A percentile compares a stretch with the other conserved stretches of the same genome.
These are phyloP conservation scores for Cyberlindnera veronae DNA, from an alignment of 805 yeast genomes.

Conservation along the genomic window DNA sequence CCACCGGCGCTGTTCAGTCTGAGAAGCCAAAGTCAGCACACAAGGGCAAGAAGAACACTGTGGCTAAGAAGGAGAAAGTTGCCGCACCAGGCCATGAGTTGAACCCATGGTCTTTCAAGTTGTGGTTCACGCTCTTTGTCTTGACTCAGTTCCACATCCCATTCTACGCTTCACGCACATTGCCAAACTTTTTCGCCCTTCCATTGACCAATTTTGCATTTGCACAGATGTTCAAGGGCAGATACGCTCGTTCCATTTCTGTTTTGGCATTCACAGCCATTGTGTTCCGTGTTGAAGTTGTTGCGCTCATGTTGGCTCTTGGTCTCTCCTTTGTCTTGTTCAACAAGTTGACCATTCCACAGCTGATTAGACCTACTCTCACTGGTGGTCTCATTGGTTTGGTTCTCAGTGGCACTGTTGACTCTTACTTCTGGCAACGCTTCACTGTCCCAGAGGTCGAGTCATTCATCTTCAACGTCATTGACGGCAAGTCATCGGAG, in stretches of 20 bases:
- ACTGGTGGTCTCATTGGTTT: slow-evolving; percentile 54
- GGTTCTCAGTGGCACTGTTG: slow-evolving; percentile 47
- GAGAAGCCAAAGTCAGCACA: slow-evolving; percentile 12
- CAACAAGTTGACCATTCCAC: slow-evolving; percentile 42
- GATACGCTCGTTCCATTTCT: slow-evolving; percentile 42
- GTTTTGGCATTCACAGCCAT: slow-evolving; percentile 60
- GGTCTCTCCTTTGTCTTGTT: slow-evolving; percentile 42
- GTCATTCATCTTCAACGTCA: slow-evolving; percentile 69
- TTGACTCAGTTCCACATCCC: slow-evolving; percentile 74
- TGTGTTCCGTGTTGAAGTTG: slow-evolving; percentile 70
- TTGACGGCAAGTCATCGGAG: slow-evolving; percentile 65
- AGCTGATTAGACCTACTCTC: slow-evolving; percentile 37
- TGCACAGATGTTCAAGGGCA: slow-evolving; percentile 46
- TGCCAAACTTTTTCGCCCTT: slow-evolving; percentile 79
- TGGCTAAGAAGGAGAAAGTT: neutral
- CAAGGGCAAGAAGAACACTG: slow-evolving; percentile 13
- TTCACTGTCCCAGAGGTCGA: slow-evolving; percentile 69
- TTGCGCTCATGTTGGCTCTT: slow-evolving; percentile 49
- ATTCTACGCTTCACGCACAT: slow-evolving; percentile 76
- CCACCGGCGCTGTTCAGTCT: neutral
- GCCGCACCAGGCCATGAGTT: slow-evolving; percentile 5
- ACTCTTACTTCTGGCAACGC: slow-evolving; percentile 72
- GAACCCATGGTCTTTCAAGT: slow-evolving; percentile 33
- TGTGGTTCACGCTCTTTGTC: slow-evolving; percentile 59
- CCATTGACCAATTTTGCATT: slow-evolving; percentile 65